Percentiles rank a stretch among this genome's conserved stretches.
Conservation (phyloP, 768 basidiomycete genomes). For the Psilocybe tampanensis region DNA sequence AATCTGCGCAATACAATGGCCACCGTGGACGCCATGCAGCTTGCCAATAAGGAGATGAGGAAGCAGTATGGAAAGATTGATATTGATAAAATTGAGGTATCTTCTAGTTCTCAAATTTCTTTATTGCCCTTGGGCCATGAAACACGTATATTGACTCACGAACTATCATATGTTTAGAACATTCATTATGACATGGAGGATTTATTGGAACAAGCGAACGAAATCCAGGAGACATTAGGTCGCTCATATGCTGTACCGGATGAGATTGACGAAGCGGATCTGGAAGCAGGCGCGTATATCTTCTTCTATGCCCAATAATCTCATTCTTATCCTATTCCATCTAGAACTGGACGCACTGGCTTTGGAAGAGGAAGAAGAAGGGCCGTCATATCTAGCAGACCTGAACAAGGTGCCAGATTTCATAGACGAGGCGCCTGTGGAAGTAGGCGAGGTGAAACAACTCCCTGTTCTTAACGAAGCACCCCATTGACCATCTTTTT, state of each 20-base stretch:
- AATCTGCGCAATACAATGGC: slow-evolving; percentile 99
- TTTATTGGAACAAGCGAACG: slow-evolving; percentile 93
- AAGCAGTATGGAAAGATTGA: slow-evolving; percentile 98
- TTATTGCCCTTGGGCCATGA: too few relatives aligned
- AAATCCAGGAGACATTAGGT: slow-evolving; percentile 93
- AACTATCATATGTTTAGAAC: slow-evolving; percentile 47
- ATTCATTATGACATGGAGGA: slow-evolving; percentile 99
- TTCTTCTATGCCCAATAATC: background rate
- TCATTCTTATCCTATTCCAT: background rate
- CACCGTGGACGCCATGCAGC: slow-evolving; percentile 94
- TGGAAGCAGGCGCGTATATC: slow-evolving; percentile 79
- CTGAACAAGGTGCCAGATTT: slow-evolving; percentile 91
- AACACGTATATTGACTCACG: background rate
- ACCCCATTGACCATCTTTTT: background rate
- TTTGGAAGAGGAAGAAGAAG: slow-evolving; percentile 92
- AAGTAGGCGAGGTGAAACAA: slow-evolving; percentile 57
- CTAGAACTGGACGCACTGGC: slow-evolving; percentile 92
- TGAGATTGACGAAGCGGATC: slow-evolving; percentile 95
- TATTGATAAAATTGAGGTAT: slow-evolving; percentile 98
- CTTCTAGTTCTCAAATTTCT: too few relatives aligned
- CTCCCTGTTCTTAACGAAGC: background rate
- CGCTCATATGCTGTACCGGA: slow-evolving; percentile 96
- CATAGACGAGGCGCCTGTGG: slow-evolving; percentile 84
- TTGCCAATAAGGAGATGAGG: slow-evolving; percentile 94
- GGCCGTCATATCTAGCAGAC: slow-evolving; percentile 84